phyloP scores from a whole-genome alignment of 257 asterid species.

The Solanum gandarillasii region DNA sequence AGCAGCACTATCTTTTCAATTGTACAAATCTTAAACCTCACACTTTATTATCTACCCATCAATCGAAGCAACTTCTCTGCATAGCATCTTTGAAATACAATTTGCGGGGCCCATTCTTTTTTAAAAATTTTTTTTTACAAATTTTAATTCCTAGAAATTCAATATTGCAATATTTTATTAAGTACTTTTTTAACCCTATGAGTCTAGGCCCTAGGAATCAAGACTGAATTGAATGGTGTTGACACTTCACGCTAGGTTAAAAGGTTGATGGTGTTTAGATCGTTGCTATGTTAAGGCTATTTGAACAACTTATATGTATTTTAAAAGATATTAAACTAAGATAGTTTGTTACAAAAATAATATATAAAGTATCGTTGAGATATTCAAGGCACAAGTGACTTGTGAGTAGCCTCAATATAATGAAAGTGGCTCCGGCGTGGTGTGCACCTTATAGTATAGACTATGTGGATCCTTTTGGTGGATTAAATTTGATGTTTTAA shows the following conservation, averaged over 20 bases:
- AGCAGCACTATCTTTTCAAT: neutral
- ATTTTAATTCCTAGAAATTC: neutral
- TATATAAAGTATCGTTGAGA: neutral
- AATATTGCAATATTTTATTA: neutral
- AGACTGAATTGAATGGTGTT: neutral
- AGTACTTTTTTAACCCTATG: too few species aligned
- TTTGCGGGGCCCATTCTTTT: neutral
- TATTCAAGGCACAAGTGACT: neutral
- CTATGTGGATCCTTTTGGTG: neutral
- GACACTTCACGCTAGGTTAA: neutral
- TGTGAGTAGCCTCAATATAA: too few species aligned
- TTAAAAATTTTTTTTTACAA: neutral
- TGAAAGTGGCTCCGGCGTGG: neutral
- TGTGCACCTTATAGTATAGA: neutral
- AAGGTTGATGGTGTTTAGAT: neutral
- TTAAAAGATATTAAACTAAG: neutral
- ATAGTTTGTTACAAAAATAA: neutral
- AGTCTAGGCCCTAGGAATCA: neutral
- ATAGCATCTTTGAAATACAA: constrained; percentile 1
- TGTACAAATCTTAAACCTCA: constrained; percentile 8
- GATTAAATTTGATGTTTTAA: neutral
- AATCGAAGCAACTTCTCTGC: constrained; percentile 1
- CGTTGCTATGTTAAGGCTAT: neutral
- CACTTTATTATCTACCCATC: constrained; percentile 8
- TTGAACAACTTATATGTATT: accelerated